Evolutionary conservation across 768 basidiomycete genomes (phyloP).

Genomic region (Boletus rubroflammeus): DNA sequence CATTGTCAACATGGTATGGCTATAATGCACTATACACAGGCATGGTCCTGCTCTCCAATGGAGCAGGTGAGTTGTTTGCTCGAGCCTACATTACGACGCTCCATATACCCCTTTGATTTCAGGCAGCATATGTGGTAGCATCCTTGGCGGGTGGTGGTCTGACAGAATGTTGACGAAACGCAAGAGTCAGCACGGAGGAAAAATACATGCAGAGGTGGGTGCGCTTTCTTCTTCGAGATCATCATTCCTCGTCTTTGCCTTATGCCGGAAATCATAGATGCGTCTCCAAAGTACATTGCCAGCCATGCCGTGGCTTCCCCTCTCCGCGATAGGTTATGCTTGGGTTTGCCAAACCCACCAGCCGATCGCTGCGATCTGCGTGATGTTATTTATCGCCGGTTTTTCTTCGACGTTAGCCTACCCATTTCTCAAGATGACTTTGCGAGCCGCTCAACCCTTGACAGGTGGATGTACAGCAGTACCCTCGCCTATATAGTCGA

Average conservation of each 20-base stretch:
- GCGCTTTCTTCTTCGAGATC: background rate
- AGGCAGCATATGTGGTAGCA: conserved; percentile 50
- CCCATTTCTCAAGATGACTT: background rate
- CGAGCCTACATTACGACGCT: background rate
- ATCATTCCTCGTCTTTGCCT: background rate
- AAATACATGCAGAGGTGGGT: conserved; percentile 59
- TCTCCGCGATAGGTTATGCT: conserved; percentile 61
- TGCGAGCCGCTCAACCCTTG: background rate
- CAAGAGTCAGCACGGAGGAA: conserved; percentile 42
- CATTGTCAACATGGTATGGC: conserved; percentile 57
- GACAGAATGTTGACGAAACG: conserved; percentile 43
- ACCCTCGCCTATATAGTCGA: conserved; percentile 86
- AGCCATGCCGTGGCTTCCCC: conserved; percentile 52
- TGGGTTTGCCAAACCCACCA: conserved; percentile 69
- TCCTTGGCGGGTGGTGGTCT: conserved; percentile 58
- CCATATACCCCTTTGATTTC: background rate
- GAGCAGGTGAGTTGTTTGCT: conserved; percentile 46
- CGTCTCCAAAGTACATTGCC: conserved; percentile 61
- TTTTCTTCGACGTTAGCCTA: conserved; percentile 47
- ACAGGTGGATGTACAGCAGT: conserved; percentile 56
- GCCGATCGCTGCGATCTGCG: conserved; percentile 65
- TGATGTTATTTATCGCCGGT: conserved; percentile 68
- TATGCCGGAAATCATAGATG: conserved; percentile 44
- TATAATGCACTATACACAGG: conserved; percentile 73
- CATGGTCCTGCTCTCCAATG: conserved; percentile 70